These are phyloP conservation scores for Melanomma pulvis-pyrius DNA, from an alignment of 495 filamentous ascomycete species.

Conservation along the genomic window DNA sequence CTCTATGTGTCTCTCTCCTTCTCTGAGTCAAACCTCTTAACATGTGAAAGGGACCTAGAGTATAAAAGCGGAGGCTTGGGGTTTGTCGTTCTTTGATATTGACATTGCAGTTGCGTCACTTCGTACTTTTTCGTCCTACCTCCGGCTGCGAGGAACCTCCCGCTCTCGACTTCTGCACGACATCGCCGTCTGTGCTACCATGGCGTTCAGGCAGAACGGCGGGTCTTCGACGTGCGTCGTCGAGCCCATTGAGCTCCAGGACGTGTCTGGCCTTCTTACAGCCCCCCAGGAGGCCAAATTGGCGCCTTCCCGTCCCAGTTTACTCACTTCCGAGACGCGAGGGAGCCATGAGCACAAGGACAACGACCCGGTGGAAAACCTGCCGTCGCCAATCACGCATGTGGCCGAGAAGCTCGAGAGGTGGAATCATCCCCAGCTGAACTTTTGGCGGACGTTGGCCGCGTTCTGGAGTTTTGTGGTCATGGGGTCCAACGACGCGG, in stretches of 20 bases:
- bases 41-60: no score
- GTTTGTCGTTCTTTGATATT: no score
- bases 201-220: constrained; percentile 31
- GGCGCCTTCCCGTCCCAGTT: constrained; percentile 2
- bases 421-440: constrained; percentile 73
- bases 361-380: constrained; percentile 43
- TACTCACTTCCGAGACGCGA: constrained; percentile 8
- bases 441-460: constrained; percentile 64
- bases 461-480: constrained; percentile 76
- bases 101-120: no score
- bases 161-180: not conserved
- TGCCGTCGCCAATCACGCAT: constrained; percentile 47
- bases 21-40: no score
- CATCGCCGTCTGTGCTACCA: constrained; percentile 2
- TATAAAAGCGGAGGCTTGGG: no score
- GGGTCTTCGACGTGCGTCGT: constrained; percentile 40
- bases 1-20: no score
- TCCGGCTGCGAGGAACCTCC: not conserved
- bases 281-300: constrained; percentile 6
- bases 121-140: no score
- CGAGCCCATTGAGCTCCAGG: constrained; percentile 27
- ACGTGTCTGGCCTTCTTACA: constrained; percentile 19
- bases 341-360: not conserved
- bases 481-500: constrained; percentile 82
- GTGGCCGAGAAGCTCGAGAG: constrained; percentile 44